These are phyloP conservation scores for Agrocybe chaxingu DNA, from an alignment of 768 basidiomycete species.

Conservation along the genomic window DNA sequence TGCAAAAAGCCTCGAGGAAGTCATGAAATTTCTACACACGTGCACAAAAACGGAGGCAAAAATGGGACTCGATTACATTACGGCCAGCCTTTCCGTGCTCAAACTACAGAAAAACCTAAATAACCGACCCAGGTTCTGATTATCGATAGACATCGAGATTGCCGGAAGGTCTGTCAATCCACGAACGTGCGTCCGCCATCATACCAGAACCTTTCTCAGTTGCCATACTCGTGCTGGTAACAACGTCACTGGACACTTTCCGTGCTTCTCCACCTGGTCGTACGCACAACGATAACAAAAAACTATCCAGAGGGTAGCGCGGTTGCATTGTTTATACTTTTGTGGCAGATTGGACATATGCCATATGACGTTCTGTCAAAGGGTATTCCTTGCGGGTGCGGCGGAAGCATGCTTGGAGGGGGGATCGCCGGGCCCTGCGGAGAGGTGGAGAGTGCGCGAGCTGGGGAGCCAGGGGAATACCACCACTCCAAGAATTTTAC, in stretches of 20 bases:
- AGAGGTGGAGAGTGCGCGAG: slow-evolving; percentile 63
- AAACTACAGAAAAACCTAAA: slow-evolving; percentile 11
- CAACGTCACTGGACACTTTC: slow-evolving; percentile 86
- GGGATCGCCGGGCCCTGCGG: slow-evolving; percentile 68
- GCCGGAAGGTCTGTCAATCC: slow-evolving; percentile 5
- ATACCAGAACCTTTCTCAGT: slow-evolving; percentile 78
- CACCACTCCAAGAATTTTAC: slow-evolving; percentile 99
- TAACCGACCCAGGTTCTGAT: slow-evolving; percentile 11
- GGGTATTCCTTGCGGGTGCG: slow-evolving; percentile 69
- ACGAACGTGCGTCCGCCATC: slow-evolving; percentile 48
- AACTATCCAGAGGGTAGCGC: slow-evolving; percentile 91
- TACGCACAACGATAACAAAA: slow-evolving; percentile 93
- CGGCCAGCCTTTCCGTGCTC: slow-evolving; percentile 3
- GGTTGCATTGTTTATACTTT: slow-evolving; percentile 78
- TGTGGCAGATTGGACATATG: slow-evolving; percentile 78
- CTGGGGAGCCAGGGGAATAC: slow-evolving; percentile 93
- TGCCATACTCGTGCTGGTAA: slow-evolving; percentile 75
- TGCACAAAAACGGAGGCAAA: slow-evolving; percentile 18
- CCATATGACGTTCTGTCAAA: slow-evolving; percentile 69
- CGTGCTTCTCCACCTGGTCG: slow-evolving; percentile 73
- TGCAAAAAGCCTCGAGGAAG: too few species aligned
- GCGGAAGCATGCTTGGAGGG: slow-evolving; percentile 71
- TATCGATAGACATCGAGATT: slow-evolving; percentile 19
- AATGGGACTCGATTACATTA: background rate
- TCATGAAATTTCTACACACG: slow-evolving; percentile 17